Conservation (phyloP, 441 rosid genomes). For the Gossypium davidsonii region DNA sequence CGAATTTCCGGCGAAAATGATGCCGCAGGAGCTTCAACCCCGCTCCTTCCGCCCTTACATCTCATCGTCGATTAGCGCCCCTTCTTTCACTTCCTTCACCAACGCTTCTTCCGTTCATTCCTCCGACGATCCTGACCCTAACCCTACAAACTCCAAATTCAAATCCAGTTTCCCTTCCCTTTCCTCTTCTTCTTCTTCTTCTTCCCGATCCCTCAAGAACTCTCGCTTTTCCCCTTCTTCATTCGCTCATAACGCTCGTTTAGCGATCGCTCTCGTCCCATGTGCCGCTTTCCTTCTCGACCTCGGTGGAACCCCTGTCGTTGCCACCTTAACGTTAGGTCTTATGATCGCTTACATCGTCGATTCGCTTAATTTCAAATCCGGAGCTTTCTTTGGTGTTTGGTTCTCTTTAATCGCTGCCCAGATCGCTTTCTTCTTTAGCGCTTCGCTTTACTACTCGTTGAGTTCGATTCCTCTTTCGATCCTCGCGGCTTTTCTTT, state of each 20-base stretch:
- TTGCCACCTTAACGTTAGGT: slow-evolving; percentile 65
- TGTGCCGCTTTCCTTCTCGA: slow-evolving; percentile 86
- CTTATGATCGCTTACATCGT: slow-evolving; percentile 84
- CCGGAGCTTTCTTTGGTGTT: slow-evolving; percentile 76
- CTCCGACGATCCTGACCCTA: slow-evolving; percentile 21
- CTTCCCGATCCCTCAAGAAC: slow-evolving; percentile 48
- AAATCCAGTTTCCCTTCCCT: slow-evolving; percentile 21
- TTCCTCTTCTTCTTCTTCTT: slow-evolving; percentile 23
- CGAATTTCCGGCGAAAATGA: slow-evolving; percentile 37
- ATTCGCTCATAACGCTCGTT: slow-evolving; percentile 66
- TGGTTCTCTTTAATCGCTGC: slow-evolving; percentile 74
- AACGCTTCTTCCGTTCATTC: slow-evolving; percentile 20
- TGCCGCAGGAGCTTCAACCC: slow-evolving; percentile 89
- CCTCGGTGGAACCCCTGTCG: slow-evolving; percentile 87
- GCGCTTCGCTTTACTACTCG: slow-evolving; percentile 47
- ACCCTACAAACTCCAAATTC: slow-evolving; percentile 19
- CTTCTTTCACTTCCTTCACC: slow-evolving; percentile 43
- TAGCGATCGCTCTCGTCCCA: slow-evolving; percentile 76
- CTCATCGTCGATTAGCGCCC: slow-evolving; percentile 48
- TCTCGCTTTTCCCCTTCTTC: slow-evolving; percentile 76
- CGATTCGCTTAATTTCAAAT: slow-evolving; percentile 75
- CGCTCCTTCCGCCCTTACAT: slow-evolving; percentile 81
- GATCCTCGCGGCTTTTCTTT: slow-evolving; percentile 57
- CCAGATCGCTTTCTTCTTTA: slow-evolving; percentile 89
- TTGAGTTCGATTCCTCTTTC: slow-evolving; percentile 64